These are phyloP conservation scores for Pseudozyma hubeiensis DNA, from an alignment of 1,284 basidiomycete genomes.

Conservation along the genomic window DNA sequence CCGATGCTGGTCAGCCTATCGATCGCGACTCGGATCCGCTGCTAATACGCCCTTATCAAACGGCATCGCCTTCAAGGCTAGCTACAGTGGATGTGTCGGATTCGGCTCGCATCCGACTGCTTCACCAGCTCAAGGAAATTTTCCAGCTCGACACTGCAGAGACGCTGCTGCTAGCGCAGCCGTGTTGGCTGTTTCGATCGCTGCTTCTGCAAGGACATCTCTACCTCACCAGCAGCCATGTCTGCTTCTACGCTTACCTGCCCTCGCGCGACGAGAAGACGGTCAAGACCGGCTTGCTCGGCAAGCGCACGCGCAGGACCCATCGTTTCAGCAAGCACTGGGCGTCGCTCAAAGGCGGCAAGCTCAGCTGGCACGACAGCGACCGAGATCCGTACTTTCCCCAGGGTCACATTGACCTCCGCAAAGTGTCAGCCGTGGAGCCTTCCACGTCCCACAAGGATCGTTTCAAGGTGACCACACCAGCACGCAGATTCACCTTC, in stretches of 20 bases:
- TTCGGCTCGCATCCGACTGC: slow-evolving; percentile 29
- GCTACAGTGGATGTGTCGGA: not conserved
- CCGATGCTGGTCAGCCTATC: slow-evolving; percentile 1
- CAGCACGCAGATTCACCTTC: slow-evolving; percentile 67
- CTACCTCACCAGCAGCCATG: slow-evolving; percentile 88
- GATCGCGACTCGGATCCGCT: slow-evolving; percentile 9
- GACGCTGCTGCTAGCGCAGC: slow-evolving; percentile 38
- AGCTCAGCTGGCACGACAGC: slow-evolving; percentile 62
- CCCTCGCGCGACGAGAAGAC: slow-evolving; percentile 51
- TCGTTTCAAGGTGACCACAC: slow-evolving; percentile 68
- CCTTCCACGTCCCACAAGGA: slow-evolving; percentile 74
- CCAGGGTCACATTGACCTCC: slow-evolving; percentile 90
- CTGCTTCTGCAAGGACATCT: slow-evolving; percentile 90
- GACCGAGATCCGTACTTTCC: slow-evolving; percentile 92
- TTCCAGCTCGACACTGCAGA: slow-evolving; percentile 49
- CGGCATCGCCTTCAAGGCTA: slow-evolving; percentile 1
- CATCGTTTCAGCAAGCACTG: slow-evolving; percentile 59
- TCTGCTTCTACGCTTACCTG: slow-evolving; percentile 97
- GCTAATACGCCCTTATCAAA: slow-evolving; percentile 29
- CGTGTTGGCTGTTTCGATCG: slow-evolving; percentile 66
- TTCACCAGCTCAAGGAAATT: slow-evolving; percentile 37
- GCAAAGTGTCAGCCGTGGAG: slow-evolving; percentile 90
- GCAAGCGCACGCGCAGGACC: slow-evolving; percentile 55
- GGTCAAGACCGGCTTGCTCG: slow-evolving; percentile 42
- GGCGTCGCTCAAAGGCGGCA: slow-evolving; percentile 53